A percentile compares a stretch with the other conserved stretches of the same genome.
Evolutionary conservation across 1,139 yeast species (phyloP).

Genomic region (Candida gigantensis): DNA sequence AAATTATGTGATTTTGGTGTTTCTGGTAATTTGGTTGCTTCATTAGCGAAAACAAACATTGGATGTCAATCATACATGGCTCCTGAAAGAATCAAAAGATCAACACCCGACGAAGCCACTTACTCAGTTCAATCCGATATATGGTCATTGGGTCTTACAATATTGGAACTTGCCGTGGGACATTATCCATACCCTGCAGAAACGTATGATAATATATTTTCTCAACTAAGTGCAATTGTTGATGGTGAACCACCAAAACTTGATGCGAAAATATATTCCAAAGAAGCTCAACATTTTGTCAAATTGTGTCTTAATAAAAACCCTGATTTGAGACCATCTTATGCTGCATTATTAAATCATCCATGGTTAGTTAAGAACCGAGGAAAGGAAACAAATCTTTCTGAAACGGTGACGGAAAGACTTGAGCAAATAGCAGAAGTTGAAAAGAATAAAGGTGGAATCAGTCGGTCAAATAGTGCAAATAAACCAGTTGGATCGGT

Average conservation of each 20-base stretch:
- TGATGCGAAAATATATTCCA: conserved; percentile 53
- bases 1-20: conserved; percentile 97
- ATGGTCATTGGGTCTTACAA: conserved; percentile 92
- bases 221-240: conserved; percentile 92
- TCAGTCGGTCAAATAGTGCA: conserved; percentile 17
- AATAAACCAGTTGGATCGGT: conserved; percentile 14
- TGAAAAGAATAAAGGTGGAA: conserved; percentile 19
- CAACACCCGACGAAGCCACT: conserved; percentile 64
- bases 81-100: conserved; percentile 83
- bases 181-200: conserved; percentile 95
- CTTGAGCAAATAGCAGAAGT: conserved; percentile 31
- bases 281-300: conserved; percentile 83
- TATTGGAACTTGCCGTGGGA: conserved; percentile 88
- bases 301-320: conserved; percentile 75
- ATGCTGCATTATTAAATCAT: conserved; percentile 68
- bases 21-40: conserved; percentile 91
- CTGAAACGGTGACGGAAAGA: conserved; percentile 35
- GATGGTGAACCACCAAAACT: conserved; percentile 93
- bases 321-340: conserved; percentile 83
- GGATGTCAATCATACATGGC: conserved; percentile 99
- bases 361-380: conserved; percentile 73
- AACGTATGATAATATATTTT: conserved; percentile 84
- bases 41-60: conserved; percentile 91
- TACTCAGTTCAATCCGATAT: conserved; percentile 95
- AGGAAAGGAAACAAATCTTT: conserved; percentile 47